Evolutionary conservation across 2,329 filamentous ascomycete genomes (phyloP).

Genomic region (Amylocarpus encephaloides): DNA sequence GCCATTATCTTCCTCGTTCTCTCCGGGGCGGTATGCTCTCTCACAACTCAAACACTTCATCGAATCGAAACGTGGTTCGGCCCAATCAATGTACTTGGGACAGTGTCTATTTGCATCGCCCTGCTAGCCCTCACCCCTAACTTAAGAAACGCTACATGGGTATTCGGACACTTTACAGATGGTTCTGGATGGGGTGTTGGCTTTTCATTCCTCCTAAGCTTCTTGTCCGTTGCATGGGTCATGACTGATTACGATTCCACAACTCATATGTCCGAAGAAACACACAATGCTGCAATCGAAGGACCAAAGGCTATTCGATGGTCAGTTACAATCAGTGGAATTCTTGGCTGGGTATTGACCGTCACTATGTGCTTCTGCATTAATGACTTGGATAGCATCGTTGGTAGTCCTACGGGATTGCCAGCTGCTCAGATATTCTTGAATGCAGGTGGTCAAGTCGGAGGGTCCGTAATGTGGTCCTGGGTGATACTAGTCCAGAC

Average conservation of each 20-base stretch:
- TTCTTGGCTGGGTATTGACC: constrained; percentile 56
- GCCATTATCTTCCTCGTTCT: constrained; percentile 47
- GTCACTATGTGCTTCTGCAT: constrained; percentile 59
- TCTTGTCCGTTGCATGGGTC: constrained; percentile 53
- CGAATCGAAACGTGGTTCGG: constrained; percentile 58
- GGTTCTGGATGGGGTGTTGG: constrained; percentile 56
- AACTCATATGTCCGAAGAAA: constrained; percentile 63
- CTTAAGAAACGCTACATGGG: constrained; percentile 51
- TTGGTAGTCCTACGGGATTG: constrained; percentile 51
- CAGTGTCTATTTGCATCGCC: constrained; percentile 52
- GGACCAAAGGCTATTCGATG: constrained; percentile 54
- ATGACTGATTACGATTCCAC: constrained; percentile 66
- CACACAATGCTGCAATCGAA: constrained; percentile 53
- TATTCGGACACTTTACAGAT: constrained; percentile 55
- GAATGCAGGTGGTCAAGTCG: constrained; percentile 50
- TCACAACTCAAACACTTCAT: constrained; percentile 54
- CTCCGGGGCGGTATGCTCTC: constrained; percentile 54
- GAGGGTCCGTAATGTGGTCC: constrained; percentile 55
- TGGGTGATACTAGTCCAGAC: constrained; percentile 58
- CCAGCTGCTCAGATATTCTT: constrained; percentile 54
- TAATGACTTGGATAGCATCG: constrained; percentile 48
- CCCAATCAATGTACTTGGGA: constrained; percentile 57
- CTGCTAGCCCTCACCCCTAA: constrained; percentile 53
- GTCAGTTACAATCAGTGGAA: constrained; percentile 53
- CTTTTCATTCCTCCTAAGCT: constrained; percentile 55